These are phyloP conservation scores for Dittrichia graveolens DNA, from an alignment of 129 eudicot species.

Conservation along the genomic window DNA sequence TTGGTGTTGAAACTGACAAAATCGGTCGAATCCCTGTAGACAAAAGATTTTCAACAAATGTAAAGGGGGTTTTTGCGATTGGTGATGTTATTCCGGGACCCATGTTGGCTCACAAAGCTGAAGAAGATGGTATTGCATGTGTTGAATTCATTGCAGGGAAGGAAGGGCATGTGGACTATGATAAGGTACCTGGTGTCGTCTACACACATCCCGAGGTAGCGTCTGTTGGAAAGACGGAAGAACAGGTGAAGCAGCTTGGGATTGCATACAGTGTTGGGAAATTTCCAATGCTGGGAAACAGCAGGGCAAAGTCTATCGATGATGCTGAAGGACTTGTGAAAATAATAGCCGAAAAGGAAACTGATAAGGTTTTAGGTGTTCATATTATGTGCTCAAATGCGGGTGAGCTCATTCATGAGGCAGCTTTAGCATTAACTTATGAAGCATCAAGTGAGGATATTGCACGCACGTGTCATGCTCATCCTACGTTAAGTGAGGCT, in stretches of 20 bases:
- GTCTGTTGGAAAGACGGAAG: conserved; percentile 85
- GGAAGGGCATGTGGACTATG: conserved; percentile 86
- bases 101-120: conserved; percentile 95
- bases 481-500: conserved; percentile 95
- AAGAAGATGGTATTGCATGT: conserved; percentile 87
- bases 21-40: conserved; percentile 67
- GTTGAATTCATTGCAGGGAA: conserved; percentile 79
- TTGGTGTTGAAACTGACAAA: conserved; percentile 77
- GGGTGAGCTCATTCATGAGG: conserved; percentile 90
- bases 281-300: conserved; percentile 77
- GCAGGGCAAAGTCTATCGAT: conserved; percentile 86
- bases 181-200: conserved; percentile 81
- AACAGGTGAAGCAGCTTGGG: conserved; percentile 73
- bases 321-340: conserved; percentile 85
- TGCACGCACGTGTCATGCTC: conserved; percentile 93
- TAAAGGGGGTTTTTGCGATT: conserved; percentile 70
- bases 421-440: conserved; percentile 67
- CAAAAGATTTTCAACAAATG: conserved; percentile 54
- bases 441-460: conserved; percentile 92
- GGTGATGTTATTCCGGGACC: conserved; percentile 95
- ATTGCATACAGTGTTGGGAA: conserved; percentile 70
- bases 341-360: conserved; percentile 78
- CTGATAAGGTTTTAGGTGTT: conserved; percentile 74
- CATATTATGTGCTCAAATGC: conserved; percentile 89
- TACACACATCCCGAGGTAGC: conserved; percentile 92